A percentile compares a stretch with the other conserved stretches of the same genome.
Evolutionary conservation across 2,329 filamentous ascomycete species (phyloP).

Genomic region (Apiospora rasikravindrae): DNA sequence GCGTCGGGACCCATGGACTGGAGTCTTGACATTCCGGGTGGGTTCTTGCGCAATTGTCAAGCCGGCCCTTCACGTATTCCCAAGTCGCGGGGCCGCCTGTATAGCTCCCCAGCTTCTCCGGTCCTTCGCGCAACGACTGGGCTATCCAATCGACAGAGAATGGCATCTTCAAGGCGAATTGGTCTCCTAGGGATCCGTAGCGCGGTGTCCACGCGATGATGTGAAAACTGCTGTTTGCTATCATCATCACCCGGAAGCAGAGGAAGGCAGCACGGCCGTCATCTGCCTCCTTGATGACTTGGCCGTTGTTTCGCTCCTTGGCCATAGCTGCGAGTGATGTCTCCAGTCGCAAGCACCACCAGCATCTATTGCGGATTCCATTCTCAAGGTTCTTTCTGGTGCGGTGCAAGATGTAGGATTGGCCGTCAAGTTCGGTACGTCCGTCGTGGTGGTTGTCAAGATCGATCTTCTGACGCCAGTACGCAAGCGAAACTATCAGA

Average conservation of each 20-base stretch:
- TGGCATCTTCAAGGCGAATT: neutral
- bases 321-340: neutral
- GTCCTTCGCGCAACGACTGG: neutral
- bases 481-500: neutral
- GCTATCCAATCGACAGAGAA: neutral
- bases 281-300: neutral
- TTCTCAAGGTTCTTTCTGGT: neutral
- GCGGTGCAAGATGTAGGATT: neutral
- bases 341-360: slow-evolving; percentile 1
- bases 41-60: neutral
- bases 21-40: neutral
- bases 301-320: neutral
- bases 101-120: neutral
- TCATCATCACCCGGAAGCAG: neutral
- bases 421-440: neutral
- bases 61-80: neutral
- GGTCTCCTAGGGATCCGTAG: neutral
- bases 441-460: too few relatives aligned
- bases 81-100: neutral
- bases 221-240: neutral
- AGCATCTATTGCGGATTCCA: neutral
- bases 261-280: neutral
- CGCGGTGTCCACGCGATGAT: neutral
- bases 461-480: neutral
- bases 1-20: neutral